Evolutionary conservation across 2,329 filamentous ascomycete genomes (phyloP), one percentile per base, ranked within the genome.

Genomic region (Didymella sp.): DNA sequence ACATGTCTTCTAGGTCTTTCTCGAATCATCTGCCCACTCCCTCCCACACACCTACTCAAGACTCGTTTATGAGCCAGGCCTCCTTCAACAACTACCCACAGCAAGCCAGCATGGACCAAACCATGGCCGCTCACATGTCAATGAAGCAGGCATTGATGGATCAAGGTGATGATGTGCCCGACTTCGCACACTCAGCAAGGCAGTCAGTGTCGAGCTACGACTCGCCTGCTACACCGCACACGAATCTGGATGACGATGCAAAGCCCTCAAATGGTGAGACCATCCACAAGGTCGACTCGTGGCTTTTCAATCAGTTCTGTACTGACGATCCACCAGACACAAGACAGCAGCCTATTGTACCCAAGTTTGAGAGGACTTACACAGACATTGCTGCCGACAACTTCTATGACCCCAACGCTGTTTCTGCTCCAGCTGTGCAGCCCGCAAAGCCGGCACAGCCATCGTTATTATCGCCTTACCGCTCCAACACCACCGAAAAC

Each of bases 331-430:
- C 79, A 76, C 68, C 81, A 87, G 83, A 86, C 77, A 83, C 73
- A 56, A 65, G 73, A 60, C 75, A 73, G 51, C 75, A 74, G 47
- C 58, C 63, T 31, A 63, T 69, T 15, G 74, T 85, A 63, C 89
- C 92, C 24, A 95, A 94, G 77, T 84, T 96, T 62, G 89, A 92
- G 65, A 85, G 92, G 54, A 95, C 92, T 0, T 91, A 95, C 78
- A 94, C 92, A 17, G 92, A 96, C 70, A 84, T 91, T 46, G 94
- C 90, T 70, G 84, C 87, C 68, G 93, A 96, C 73, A 91, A 95
- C 74, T 83, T 96, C 0, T 96, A 91, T 80, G 92, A 89, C 66
- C 88, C 89, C 66, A 87, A 87, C 58, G 81, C 87, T 68, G 84
- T 84, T 0, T 78, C 85, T 4, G 79, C 85, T 3, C 81, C 67